Percentiles rank a stretch among this genome's conserved stretches.
These are phyloP conservation scores for Cardamine occulta DNA, from an alignment of 345 rosid species.

Conservation along the genomic window DNA sequence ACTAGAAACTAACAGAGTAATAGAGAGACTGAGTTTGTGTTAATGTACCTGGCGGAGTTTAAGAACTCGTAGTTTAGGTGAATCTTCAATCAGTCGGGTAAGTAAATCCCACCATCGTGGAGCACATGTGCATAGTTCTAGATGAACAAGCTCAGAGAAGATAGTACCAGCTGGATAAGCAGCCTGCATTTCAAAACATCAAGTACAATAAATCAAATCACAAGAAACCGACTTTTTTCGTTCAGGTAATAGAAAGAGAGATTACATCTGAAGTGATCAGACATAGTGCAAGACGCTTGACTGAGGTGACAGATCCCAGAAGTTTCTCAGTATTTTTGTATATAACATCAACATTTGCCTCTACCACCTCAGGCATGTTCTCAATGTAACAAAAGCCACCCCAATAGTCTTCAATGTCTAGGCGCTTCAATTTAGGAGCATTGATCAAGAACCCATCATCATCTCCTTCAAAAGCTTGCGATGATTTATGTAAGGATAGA, in stretches of 20 bases:
- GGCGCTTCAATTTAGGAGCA: constrained; percentile 29
- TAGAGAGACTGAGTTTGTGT: not conserved
- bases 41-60: constrained; percentile 39
- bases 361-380: constrained; percentile 41
- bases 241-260: not conserved
- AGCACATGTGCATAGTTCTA: constrained; percentile 43
- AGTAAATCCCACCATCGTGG: constrained; percentile 45
- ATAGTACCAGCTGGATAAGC: constrained; percentile 35
- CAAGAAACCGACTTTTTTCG: not conserved
- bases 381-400: constrained; percentile 37
- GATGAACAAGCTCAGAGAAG: constrained; percentile 42
- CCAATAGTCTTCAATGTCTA: constrained; percentile 40
- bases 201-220: constrained; percentile 8
- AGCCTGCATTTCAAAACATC: constrained; percentile 35
- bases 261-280: constrained; percentile 42
- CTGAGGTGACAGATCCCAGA: constrained; percentile 37
- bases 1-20: not conserved
- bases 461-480: constrained; percentile 39
- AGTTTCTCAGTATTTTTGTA: constrained; percentile 39
- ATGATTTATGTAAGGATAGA: constrained; percentile 27
- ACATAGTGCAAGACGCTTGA: constrained; percentile 35
- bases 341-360: constrained; percentile 40
- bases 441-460: constrained; percentile 39
- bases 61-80: constrained; percentile 39
- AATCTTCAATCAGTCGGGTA: constrained; percentile 33